phyloP scores from a whole-genome alignment of 495 filamentous ascomycete genomes.

The Neurospora cerealis region DNA sequence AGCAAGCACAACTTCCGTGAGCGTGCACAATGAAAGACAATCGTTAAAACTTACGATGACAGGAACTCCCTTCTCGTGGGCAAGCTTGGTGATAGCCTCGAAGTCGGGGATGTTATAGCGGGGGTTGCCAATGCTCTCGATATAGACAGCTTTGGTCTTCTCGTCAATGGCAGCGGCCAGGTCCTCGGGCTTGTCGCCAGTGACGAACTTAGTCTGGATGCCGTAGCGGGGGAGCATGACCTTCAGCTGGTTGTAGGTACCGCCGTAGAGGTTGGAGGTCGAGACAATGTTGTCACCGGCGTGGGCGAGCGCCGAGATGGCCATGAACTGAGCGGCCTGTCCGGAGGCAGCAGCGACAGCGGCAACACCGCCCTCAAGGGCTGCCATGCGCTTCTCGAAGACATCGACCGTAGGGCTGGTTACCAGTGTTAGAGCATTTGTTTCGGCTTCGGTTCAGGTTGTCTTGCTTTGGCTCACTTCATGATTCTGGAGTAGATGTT shows the following conservation, averaged over 20 bases:
- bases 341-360: constrained; percentile 85
- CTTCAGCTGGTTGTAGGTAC: constrained; percentile 98
- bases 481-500: constrained; percentile 98
- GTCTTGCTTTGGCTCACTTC: constrained; percentile 46
- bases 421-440: neutral
- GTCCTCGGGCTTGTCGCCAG: constrained; percentile 73
- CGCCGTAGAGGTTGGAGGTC: constrained; percentile 88
- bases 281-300: constrained; percentile 92
- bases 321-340: constrained; percentile 91
- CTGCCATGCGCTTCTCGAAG: constrained; percentile 93
- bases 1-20: neutral
- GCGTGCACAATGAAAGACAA: neutral
- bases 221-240: constrained; percentile 80
- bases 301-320: constrained; percentile 72
- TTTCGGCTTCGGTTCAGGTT: neutral
- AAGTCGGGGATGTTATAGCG: constrained; percentile 91
- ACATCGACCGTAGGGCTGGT: constrained; percentile 87
- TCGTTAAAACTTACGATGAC: constrained; percentile 54
- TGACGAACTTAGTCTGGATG: constrained; percentile 83
- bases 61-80: constrained; percentile 73
- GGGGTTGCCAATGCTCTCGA: constrained; percentile 95
- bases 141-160: constrained; percentile 89
- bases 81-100: constrained; percentile 69
- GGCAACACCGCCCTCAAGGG: constrained; percentile 87
- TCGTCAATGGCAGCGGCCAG: constrained; percentile 85